phyloP scores from a whole-genome alignment of 257 asterid genomes.

The Solanum gandarillasii region DNA sequence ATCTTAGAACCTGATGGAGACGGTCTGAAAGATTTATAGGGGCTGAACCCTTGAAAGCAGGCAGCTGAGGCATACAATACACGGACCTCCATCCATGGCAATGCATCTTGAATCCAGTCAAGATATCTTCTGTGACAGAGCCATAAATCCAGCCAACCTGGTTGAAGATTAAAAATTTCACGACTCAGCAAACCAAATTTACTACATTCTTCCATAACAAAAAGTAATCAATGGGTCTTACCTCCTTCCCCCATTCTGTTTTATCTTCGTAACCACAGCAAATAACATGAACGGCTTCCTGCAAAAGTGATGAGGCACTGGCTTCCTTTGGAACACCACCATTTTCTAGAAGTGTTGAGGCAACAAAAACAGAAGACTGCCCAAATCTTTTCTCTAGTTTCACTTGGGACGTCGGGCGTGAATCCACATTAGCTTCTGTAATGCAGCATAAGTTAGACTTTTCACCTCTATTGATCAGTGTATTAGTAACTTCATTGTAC shows the following conservation, averaged over 20 bases:
- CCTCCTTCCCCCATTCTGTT: slow-evolving; percentile 98
- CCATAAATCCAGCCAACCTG: slow-evolving; percentile 98
- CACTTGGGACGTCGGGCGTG: slow-evolving; percentile 37
- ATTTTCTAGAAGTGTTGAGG: slow-evolving; percentile 55
- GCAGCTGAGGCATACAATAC: slow-evolving; percentile 73
- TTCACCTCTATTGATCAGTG: background rate
- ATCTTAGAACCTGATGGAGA: slow-evolving; percentile 88
- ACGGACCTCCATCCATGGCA: slow-evolving; percentile 93
- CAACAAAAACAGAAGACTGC: slow-evolving; percentile 71
- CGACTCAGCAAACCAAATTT: background rate
- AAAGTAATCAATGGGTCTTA: slow-evolving; percentile 2
- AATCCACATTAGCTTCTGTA: slow-evolving; percentile 31
- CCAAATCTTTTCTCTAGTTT: slow-evolving; percentile 80
- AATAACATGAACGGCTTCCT: slow-evolving; percentile 91
- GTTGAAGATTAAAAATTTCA: background rate
- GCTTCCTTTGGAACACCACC: slow-evolving; percentile 47
- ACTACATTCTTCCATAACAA: background rate
- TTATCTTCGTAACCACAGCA: slow-evolving; percentile 92
- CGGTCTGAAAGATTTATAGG: slow-evolving; percentile 89
- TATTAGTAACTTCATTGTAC: background rate
- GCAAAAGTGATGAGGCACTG: slow-evolving; percentile 35
- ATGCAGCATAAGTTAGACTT: background rate
- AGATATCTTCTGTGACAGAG: slow-evolving; percentile 86
- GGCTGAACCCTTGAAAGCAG: slow-evolving; percentile 88
- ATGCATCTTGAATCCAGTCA: slow-evolving; percentile 96